Base-by-base conservation (phyloP, 2,329 filamentous ascomycete genomes). In the Phialocephala subalpina region DNA sequence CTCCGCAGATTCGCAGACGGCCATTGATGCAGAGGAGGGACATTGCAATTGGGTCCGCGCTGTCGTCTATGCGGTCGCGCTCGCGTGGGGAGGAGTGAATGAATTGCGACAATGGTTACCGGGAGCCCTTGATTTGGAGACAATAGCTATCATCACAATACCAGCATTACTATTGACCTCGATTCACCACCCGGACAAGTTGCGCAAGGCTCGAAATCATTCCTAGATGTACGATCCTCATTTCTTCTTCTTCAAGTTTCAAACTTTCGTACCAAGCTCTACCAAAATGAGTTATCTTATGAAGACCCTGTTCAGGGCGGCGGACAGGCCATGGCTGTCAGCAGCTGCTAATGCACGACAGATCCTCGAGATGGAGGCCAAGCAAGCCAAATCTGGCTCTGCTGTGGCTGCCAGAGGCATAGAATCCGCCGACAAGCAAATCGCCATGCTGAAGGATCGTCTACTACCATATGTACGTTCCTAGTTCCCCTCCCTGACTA, bases 401-500 rank as follows among this genome's bases (percentile, higher is more conserved):
- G 58, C 62, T 14, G 60, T 66, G 55, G 57, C 62, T 58, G 42
- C 55, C 22, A 64, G 62, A 40, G 64, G 56, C 27, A 56, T 75
- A 33, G 63, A 57, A 18, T 20, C 56, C n/a, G 64, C 69, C 20
- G 69, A 75, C 58, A 68, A 68, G 33, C 67, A 74, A 33, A 74
- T 75, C 29, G 63, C 60, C 22, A 53, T 60, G 35, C 63, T 75
- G 22, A 72, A 69, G 56, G 65, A 72, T 11, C 59, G 63, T 9
- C 47, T 71, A 18, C 70, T 75, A 5, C 73, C 73, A 29, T 62
- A 67, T 56, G 73, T 75, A 74, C 49, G 71, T 55, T 58, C 57
- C 56, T 45, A 33, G 22, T 55, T 47, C 60, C 55, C 33, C 35
- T 27, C 61, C 25, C 33, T 63, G 45, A 29, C 25, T 52, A 25